Percentiles rank a stretch among this genome's conserved stretches.
Evolutionary conservation across 2,329 filamentous ascomycete species (phyloP).

Genomic region (Aspergillus nomiae): DNA sequence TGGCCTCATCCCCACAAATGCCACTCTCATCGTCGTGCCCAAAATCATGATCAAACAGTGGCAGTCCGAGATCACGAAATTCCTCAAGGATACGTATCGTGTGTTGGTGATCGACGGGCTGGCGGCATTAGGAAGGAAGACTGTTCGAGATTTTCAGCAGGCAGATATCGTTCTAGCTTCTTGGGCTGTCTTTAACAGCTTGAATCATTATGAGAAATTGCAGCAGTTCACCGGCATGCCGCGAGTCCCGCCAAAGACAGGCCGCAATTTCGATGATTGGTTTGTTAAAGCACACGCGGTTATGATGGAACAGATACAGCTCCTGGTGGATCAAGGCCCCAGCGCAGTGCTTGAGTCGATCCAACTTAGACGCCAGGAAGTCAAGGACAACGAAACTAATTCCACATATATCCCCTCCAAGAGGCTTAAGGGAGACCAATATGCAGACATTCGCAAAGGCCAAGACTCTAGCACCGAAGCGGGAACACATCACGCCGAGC

Average conservation of each 20-base stretch:
- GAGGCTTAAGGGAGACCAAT: conserved; percentile 32
- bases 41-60: conserved; percentile 60
- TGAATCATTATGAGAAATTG: conserved; percentile 53
- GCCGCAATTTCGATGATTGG: conserved; percentile 58
- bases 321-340: conserved; percentile 35
- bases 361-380: conserved; percentile 28
- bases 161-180: conserved; percentile 60
- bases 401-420: conserved; percentile 41
- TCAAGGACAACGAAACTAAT: conserved; percentile 40
- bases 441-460: conserved; percentile 20
- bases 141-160: conserved; percentile 47
- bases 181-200: conserved; percentile 51
- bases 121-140: conserved; percentile 43
- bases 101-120: conserved; percentile 49
- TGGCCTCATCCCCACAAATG: conserved; percentile 49
- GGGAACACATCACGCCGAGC: conserved; percentile 13
- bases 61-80: conserved; percentile 56
- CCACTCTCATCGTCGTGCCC: conserved; percentile 64
- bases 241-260: conserved; percentile 40
- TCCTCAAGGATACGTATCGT: conserved; percentile 45
- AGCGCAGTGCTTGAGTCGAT: conserved; percentile 34
- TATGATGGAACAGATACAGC: conserved; percentile 45
- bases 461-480: neutral
- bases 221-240: conserved; percentile 54
- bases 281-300: conserved; percentile 46